Percentiles rank a stretch among this genome's conserved stretches.
These are phyloP conservation scores for Voacanga thouarsii DNA, from an alignment of 257 asterid genomes.

Conservation along the genomic window DNA sequence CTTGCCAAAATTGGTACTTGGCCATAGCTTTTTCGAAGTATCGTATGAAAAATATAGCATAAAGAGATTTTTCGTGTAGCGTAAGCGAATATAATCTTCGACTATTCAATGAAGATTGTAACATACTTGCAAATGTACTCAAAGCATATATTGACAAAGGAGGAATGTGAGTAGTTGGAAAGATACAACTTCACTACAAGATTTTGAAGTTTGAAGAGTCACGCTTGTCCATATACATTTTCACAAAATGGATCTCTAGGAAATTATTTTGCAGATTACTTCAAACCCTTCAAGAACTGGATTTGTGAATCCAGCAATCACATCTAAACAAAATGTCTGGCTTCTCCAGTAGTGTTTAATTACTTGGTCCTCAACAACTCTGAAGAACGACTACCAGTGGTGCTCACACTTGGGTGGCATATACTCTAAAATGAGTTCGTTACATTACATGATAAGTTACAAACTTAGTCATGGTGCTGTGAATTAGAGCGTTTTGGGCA, in stretches of 20 bases:
- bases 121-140: not conserved
- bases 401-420: not conserved
- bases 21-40: too few species aligned
- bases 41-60: too few species aligned
- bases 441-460: not conserved
- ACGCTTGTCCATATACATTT: not conserved
- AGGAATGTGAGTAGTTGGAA: not conserved
- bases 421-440: not conserved
- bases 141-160: not conserved
- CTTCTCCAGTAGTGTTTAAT: not conserved
- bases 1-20: too few species aligned
- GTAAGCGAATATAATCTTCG: too few species aligned
- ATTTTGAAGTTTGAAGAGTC: not conserved
- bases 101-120: too few species aligned
- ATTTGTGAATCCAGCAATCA: not conserved
- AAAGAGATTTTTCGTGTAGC: too few species aligned
- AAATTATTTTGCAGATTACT: not conserved
- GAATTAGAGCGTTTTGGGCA: slow-evolving; percentile 28
- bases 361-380: not conserved
- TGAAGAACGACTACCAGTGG: not conserved
- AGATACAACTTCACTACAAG: not conserved
- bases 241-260: not conserved
- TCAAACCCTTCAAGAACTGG: not conserved
- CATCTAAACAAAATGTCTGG: not conserved
- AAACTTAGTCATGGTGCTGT: not conserved